A percentile compares a stretch with the other conserved stretches of the same genome.
Conservation (phyloP, 2,329 filamentous ascomycete species). For the Xylariales sp. region DNA sequence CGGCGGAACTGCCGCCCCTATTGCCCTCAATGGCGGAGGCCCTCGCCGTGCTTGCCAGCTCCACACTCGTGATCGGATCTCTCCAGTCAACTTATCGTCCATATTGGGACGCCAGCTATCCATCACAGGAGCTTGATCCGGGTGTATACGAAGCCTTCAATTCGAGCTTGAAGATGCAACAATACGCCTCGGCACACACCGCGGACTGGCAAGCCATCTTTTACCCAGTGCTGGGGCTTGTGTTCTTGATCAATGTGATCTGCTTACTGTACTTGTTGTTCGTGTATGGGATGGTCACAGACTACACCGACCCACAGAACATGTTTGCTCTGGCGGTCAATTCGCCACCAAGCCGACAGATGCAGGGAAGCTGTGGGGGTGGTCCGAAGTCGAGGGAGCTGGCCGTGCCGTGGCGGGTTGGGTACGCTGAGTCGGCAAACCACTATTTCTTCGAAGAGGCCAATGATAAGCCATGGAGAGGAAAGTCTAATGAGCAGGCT, state of each 20-base stretch:
- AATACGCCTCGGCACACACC: slow-evolving; percentile 65
- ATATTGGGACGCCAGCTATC: slow-evolving; percentile 41
- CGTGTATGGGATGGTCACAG: slow-evolving; percentile 60
- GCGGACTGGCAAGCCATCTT: slow-evolving; percentile 60
- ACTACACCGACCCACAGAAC: slow-evolving; percentile 75
- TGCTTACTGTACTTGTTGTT: slow-evolving; percentile 60
- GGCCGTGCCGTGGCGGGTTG: slow-evolving; percentile 37
- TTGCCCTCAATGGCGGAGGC: slow-evolving; percentile 70
- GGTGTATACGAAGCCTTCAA: slow-evolving; percentile 55
- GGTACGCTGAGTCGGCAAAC: slow-evolving; percentile 31
- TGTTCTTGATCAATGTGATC: slow-evolving; percentile 63
- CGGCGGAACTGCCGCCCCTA: slow-evolving; percentile 37
- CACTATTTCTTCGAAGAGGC: slow-evolving; percentile 41
- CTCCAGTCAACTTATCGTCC: slow-evolving; percentile 57
- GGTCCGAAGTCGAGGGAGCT: slow-evolving; percentile 32
- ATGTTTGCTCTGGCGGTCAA: slow-evolving; percentile 70
- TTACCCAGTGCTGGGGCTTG: slow-evolving; percentile 58
- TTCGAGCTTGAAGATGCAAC: slow-evolving; percentile 57
- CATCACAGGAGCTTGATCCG: slow-evolving; percentile 34
- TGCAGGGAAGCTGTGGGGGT: slow-evolving; percentile 34
- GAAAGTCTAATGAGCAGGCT: slow-evolving; percentile 17
- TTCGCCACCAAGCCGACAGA: slow-evolving; percentile 32
- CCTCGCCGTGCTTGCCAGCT: slow-evolving; percentile 63
- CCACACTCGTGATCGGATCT: slow-evolving; percentile 58
- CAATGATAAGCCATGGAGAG: slow-evolving; percentile 20